Conservation (phyloP, 2,329 filamentous ascomycete genomes). For the Aspergillus uvarum region DNA sequence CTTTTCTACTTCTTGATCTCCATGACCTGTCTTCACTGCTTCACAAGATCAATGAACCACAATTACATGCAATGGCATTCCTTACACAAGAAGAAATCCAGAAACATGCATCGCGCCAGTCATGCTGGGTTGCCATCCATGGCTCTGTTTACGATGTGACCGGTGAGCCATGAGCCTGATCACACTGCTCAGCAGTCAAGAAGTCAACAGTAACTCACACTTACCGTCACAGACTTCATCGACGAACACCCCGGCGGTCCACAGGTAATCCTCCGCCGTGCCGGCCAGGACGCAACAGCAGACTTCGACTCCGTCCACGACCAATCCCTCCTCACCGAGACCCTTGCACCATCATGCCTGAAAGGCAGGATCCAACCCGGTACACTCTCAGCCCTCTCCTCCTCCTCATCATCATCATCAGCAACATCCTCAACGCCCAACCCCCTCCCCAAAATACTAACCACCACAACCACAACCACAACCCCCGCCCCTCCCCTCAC, state of each 20-base stretch:
- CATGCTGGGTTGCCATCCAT: conserved; percentile 55
- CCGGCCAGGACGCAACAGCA: conserved; percentile 37
- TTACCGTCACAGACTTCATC: conserved; percentile 28
- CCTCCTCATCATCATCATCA: neutral
- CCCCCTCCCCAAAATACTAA: neutral
- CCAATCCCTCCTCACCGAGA: conserved; percentile 29
- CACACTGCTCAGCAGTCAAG: neutral
- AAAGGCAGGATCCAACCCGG: conserved; percentile 27
- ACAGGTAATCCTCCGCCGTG: conserved; percentile 34
- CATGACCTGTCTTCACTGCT: too few relatives aligned
- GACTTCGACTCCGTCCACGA: conserved; percentile 39
- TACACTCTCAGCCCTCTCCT: neutral
- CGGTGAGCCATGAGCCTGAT: conserved; percentile 17
- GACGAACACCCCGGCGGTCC: conserved; percentile 36
- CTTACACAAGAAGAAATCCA: conserved; percentile 53
- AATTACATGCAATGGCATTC: neutral
- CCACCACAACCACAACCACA: neutral
- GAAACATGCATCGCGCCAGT: conserved; percentile 48
- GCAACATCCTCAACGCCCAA: neutral
- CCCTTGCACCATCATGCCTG: conserved; percentile 25
- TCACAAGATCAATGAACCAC: too few relatives aligned
- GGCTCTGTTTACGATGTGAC: conserved; percentile 54
- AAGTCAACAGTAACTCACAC: neutral
- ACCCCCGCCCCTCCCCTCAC: conserved; percentile 26
- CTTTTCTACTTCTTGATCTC: neutral